Evolutionary conservation across 139 green algal species (phyloP), one percentile per base, ranked within the genome.

Genomic region (Chlorella sp.): DNA sequence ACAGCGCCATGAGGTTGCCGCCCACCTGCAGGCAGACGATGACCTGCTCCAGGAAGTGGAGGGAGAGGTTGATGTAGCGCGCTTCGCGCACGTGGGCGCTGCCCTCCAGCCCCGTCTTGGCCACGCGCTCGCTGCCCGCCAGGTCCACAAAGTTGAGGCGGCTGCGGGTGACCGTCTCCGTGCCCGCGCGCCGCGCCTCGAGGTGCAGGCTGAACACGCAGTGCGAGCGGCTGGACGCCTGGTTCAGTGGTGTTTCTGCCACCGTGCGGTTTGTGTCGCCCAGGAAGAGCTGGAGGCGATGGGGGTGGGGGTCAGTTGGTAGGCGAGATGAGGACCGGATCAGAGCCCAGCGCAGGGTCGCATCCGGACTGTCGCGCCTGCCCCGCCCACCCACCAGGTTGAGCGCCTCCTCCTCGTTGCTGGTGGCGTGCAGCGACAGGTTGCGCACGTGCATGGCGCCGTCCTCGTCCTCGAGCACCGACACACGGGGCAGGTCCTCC

Each of bases 111-210:
- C 87, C 87, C 12, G 84, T 93, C 91, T 98, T 98, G 89, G 96
- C 98, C 42, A 97, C 82, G 35, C 95, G 82, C 83, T 99, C 95
- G n/a, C 82, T 94, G 21, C 94, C 95, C 12, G 94, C 93, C 62
- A 99, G 86, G 77, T 99, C 95, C 17, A 97, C 93, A 75, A 99
- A 97, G 70, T 74, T 87, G 62, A 98, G 89, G 91, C 98, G 97
- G 79, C 88, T 91, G 55, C 86, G 86, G 31, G 87, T 85, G 21
- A 97, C 82, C 29, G 74, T 73, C 82, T 95, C 88, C 21, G 88
- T 97, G 83, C 97, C 90, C 71, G 94, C 80, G 85, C 98, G 96
- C 69, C 91, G 96, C 51, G 79, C 82, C 86, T 96, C 89, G 58
- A 98, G 92, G 56, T 95, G 87, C 77, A 97, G 86, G 48, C 82